Base-by-base conservation (phyloP, 345 rosid species). In the Euphorbia lathyris region DNA sequence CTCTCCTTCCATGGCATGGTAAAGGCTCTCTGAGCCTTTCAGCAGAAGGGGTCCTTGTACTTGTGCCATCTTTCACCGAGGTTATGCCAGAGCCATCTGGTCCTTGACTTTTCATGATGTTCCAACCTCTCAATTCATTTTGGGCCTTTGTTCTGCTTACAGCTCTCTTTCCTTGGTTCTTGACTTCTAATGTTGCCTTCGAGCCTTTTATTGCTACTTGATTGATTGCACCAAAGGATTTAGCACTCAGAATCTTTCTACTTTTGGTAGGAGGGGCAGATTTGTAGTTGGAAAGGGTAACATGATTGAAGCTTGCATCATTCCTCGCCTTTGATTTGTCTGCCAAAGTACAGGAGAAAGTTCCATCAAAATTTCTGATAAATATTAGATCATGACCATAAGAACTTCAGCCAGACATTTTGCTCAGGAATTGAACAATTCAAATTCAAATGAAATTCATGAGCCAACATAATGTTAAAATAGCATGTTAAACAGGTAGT, bases 51-150 rank as follows among this genome's bases (percentile, higher is more conserved):
- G 87, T 84, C 81, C 79, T 87, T 17, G 86, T 80, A 76, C 91
- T 82, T 32, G 90, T 83, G 63, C 73, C 76, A 76, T 92, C 96
- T 82, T 81, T 96, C 29, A 84, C 80, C 12, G 99, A 96, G 60
- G 97, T 90, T 85, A 96, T 72, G 29, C 94, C 98, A 32, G 99
- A 96, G 67, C 94, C 97, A 78, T 92, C 98, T 77, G 86, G 88
- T 52, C 96, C 97, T 78, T 96, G 97, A 75, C 97, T 87, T 72
- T 81, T 90, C 62, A 84, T 73, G 68, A 79, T 71, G 64, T 76
- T 85, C 85, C 81, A 53, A 78, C 83, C 77, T 74, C 77, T 72
- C 36, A 78, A 32, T 61, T 82, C 75, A 68, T 84, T 83, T 40
- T 58, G 69, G 63, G 65, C 79, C 74, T 86, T 86, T 66, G 43